Conservation (phyloP, 202 grass and related monocot species). For the Eragrostis tef region DNA sequence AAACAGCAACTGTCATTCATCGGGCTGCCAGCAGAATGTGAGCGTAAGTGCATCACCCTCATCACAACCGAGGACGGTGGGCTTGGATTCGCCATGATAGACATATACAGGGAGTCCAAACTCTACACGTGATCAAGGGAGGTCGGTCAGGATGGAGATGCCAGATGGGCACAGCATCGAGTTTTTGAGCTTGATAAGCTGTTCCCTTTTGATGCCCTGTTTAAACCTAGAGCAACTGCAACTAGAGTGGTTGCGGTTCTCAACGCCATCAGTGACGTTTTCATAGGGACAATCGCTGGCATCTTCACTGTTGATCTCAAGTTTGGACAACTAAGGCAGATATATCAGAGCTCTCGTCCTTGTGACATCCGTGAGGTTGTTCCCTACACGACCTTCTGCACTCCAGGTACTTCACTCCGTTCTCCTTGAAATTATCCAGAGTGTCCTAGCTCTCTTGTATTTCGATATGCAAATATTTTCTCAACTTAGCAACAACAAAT, state of each 20-base stretch:
- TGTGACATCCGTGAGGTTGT: not conserved
- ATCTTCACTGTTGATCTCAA: constrained; percentile 4
- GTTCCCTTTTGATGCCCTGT: not conserved
- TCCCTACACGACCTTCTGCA: not conserved
- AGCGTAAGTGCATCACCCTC: not conserved
- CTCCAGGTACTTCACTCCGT: not conserved
- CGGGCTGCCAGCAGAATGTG: not conserved
- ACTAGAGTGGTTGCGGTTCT: not conserved
- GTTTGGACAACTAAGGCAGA: not conserved
- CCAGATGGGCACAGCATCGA: not conserved
- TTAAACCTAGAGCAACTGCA: too few relatives aligned
- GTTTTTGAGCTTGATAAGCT: not conserved
- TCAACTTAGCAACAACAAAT: too few relatives aligned
- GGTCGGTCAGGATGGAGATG: not conserved
- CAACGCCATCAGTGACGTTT: not conserved
- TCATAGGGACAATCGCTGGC: not conserved
- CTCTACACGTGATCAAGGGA: not conserved
- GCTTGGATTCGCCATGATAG: not conserved
- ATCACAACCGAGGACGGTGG: not conserved
- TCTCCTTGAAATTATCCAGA: too few relatives aligned
- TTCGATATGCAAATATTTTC: too few relatives aligned
- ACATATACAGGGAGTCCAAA: too few relatives aligned
- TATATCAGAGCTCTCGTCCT: not conserved
- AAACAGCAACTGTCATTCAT: not conserved
- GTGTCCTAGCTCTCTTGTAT: too few relatives aligned